Evolutionary conservation across 1,139 yeast genomes (phyloP), one percentile per base, ranked within the genome.

Genomic region (Eremothecium coryli): DNA sequence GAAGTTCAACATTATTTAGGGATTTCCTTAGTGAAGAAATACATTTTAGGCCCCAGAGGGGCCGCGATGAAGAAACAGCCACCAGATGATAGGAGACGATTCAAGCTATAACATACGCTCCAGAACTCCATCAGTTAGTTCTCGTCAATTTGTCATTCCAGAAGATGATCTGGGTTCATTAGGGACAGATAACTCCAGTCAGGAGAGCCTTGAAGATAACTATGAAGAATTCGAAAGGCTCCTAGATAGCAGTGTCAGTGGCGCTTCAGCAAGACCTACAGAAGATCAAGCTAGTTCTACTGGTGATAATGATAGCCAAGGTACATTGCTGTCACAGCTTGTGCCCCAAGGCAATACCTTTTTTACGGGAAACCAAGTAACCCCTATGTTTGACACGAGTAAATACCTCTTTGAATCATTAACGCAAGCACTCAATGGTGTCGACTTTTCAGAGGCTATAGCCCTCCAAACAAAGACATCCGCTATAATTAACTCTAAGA

Each of bases 381-480:
- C 54, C 1, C 46, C 56, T 4, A 45, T 54, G 49, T 46, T 55
- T 32, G 58, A 55, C 40, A 45, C 49, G 3, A 45, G 58, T 5
- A 49, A 48, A 25, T 53, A 43, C 32, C 38, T 55, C n/a, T 52
- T 52, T 32, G 51, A 52, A 12, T 50, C 58, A 2, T 32, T 55
- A 22, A 33, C 37, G 13, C 51, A 50, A 18, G 39, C 58, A 2
- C 40, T 54, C 3, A 49, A 54, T 18, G 33, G 49, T n/a, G 48
- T 49, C 3, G 58, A 53, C 38, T 54, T 55, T 27, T 50, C 59
- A 7, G 52, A 51, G 23, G 45, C 58, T 4, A 32, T 54, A 12
- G 46, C 58, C 2, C 33, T 49, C 17, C 60, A 55, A 29, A 45
- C 59, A 15, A 54, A 51, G 37, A 52, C 56, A 1, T 54, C 60